A percentile compares a stretch with the other conserved stretches of the same genome.
phyloP scores from a whole-genome alignment of 129 eudicot species.

The Ambrosia artemisiifolia region DNA sequence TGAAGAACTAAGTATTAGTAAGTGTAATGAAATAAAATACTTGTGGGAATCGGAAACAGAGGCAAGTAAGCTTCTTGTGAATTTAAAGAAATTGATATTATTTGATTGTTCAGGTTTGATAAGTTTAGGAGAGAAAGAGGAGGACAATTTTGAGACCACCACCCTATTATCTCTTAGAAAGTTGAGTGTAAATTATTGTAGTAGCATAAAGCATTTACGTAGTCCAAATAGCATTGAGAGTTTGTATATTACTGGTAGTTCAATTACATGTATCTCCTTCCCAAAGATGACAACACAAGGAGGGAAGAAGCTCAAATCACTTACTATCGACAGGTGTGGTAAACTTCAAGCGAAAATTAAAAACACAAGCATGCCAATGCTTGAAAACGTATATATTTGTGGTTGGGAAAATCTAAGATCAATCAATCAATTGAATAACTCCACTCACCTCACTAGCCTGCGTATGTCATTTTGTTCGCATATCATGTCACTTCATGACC shows the following conservation, averaged over 20 bases:
- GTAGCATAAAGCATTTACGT: background rate
- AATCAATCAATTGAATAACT: background rate
- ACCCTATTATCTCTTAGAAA: too few relatives aligned
- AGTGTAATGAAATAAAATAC: too few relatives aligned
- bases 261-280: background rate
- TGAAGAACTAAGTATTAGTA: too few relatives aligned
- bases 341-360: background rate
- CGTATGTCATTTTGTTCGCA: background rate
- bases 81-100: too few relatives aligned
- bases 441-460: background rate
- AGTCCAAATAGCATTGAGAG: background rate
- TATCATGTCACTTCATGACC: background rate
- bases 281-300: background rate
- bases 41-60: too few relatives aligned
- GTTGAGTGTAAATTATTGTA: too few relatives aligned
- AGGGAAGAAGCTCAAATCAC: constrained; percentile 7
- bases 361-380: background rate
- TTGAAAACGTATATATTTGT: accelerated
- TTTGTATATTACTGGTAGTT: accelerated
- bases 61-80: too few relatives aligned
- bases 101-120: too few relatives aligned
- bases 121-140: too few relatives aligned
- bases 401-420: background rate
- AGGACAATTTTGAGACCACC: too few relatives aligned
- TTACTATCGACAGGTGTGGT: accelerated